Base-by-base conservation (phyloP, 2,329 filamentous ascomycete genomes). In the Fusarium sp. region DNA sequence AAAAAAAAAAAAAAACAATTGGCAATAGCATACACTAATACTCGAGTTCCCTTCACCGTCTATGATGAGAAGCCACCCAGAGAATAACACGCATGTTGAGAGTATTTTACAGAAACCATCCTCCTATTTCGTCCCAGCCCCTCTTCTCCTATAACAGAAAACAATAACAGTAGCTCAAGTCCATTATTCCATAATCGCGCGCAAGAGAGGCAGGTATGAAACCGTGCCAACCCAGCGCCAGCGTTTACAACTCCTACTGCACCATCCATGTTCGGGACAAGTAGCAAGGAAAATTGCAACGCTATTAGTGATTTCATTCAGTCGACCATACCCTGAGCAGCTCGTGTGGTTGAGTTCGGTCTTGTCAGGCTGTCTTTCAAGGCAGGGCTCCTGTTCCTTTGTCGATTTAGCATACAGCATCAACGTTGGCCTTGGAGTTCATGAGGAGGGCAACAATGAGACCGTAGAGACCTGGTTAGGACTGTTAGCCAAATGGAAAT, bases 401-500 rank as follows among this genome's bases (percentile, higher is more conserved):
- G 33, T 38, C 47, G 25, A 38, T 70, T 75, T 76, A 76, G 44
- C 92, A 94, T 68, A 76, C 81, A 77, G 87, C 88, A 79, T 91
- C 89, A 77, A 90, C 84, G 68, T 84, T 85, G 42, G 92, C 93
- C 88, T 96, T 97, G 67, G 96, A 97, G 93, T 98, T 99, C 97
- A 99, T 99, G 82, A 99, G 91, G 81, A 99, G 93, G 74, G 96
- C 96, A 77, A 99, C 96, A 83, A 99, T 99, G 80, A 99, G 90
- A 83, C 96, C 96, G 87, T 99, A 99, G 66, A 99, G 94, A 96
- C 95, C 94, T 96, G 71, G 15, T 31, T 4, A 47, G 15, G 27
- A 22, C 54, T 39, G 55, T 81, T 69, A 82, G 80, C 60, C 35
- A 58, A 15, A 11, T 20, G 14, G 6, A 33, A 29, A 31, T 15